Percentiles rank a stretch among this genome's conserved stretches.
phyloP scores from a whole-genome alignment of 176 grass and related monocot genomes.

The Zea luxurians region DNA sequence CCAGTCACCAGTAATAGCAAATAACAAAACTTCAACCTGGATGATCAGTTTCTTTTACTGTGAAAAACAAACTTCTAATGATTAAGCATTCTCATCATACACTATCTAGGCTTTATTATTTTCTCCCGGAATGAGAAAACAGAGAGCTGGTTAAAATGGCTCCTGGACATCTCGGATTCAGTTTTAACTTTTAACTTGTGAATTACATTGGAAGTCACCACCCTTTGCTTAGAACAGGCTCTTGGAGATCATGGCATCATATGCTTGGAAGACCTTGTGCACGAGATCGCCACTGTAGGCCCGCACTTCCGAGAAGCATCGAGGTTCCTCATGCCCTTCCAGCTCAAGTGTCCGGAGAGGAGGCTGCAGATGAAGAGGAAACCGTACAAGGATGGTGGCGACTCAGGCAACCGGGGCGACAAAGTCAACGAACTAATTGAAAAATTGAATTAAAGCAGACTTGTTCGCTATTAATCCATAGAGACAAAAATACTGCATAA shows the following conservation, averaged over 20 bases:
- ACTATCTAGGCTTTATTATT: background rate
- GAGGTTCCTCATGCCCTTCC: constrained; percentile 61
- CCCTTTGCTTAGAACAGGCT: constrained; percentile 36
- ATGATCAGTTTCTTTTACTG: background rate
- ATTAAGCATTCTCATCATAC: background rate
- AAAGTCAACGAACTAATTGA: constrained; percentile 71
- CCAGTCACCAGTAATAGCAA: too few species aligned
- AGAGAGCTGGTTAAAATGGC: background rate
- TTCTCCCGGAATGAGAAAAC: background rate
- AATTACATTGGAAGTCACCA: background rate
- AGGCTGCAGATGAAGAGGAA: constrained; percentile 65
- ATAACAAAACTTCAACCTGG: background rate
- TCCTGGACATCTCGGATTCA: background rate
- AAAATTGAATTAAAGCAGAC: constrained; percentile 55
- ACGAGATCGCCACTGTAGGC: constrained; percentile 55
- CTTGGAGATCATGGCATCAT: constrained; percentile 62
- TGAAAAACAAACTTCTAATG: background rate
- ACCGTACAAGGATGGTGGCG: constrained; percentile 63
- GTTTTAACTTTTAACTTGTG: background rate
- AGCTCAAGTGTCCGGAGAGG: constrained; percentile 72
- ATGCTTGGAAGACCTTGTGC: constrained; percentile 68
- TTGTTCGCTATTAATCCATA: too few species aligned
- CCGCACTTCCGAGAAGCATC: constrained; percentile 58
- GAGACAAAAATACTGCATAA: too few species aligned
- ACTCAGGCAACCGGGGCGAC: constrained; percentile 60